phyloP scores from a whole-genome alignment of 2,329 filamentous ascomycete genomes.

The Neonectria hederae region DNA sequence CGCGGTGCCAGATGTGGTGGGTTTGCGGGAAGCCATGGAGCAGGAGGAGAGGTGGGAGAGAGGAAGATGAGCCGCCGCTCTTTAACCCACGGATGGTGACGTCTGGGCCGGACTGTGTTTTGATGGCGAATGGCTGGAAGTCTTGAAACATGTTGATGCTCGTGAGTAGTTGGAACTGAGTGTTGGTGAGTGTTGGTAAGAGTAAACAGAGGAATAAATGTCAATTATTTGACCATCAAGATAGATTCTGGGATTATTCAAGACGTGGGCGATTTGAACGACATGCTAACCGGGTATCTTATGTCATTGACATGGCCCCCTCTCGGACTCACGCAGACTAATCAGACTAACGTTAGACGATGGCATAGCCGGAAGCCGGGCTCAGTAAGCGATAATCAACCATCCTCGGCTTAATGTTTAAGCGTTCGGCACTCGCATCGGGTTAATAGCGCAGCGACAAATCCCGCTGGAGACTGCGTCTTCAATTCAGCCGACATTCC shows the following conservation, averaged over 20 bases:
- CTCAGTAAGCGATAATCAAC: background rate
- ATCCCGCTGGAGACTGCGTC: background rate
- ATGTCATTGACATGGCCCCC: background rate
- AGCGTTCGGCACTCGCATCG: background rate
- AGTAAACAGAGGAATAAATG: no score
- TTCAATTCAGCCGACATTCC: background rate
- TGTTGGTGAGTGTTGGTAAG: no score
- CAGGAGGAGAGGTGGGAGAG: conserved; percentile 56
- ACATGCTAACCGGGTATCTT: background rate
- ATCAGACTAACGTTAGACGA: background rate
- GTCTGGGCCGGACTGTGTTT: conserved; percentile 46
- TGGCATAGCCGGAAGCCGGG: background rate
- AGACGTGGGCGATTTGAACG: no score
- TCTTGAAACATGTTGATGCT: conserved; percentile 50
- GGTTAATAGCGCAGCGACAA: background rate
- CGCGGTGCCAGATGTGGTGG: conserved; percentile 61
- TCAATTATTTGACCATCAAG: no score
- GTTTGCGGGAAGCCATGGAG: conserved; percentile 64
- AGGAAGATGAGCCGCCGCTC: conserved; percentile 42
- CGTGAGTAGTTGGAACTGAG: no score
- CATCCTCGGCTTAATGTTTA: background rate
- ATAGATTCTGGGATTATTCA: no score
- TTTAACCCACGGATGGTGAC: conserved; percentile 57
- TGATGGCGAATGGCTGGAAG: conserved; percentile 51
- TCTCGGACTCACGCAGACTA: background rate